Percentiles rank a stretch among this genome's conserved stretches.
phyloP scores from a whole-genome alignment of 2,329 filamentous ascomycete species.

The Fusarium buxicola region DNA sequence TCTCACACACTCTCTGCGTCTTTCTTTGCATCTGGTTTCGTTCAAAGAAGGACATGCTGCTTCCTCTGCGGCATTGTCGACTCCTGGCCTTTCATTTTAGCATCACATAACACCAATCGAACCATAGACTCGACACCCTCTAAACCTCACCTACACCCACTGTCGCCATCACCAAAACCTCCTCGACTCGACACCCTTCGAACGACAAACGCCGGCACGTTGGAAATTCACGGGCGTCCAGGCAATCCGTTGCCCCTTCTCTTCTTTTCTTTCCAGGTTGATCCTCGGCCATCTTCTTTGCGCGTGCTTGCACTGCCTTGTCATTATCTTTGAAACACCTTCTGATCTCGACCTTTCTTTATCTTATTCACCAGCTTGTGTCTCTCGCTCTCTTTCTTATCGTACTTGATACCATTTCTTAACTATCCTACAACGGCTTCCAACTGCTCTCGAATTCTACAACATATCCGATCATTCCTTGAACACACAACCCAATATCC shows the following conservation, averaged over 20 bases:
- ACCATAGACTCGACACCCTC: constrained; percentile 24
- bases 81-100: constrained; percentile 42
- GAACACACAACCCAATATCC: constrained; percentile 18
- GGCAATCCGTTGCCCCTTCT: constrained; percentile 41
- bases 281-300: constrained; percentile 63
- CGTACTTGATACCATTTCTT: constrained; percentile 44
- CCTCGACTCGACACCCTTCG: constrained; percentile 19
- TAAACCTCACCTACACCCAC: constrained; percentile 17
- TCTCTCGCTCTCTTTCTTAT: constrained; percentile 14
- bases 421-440: constrained; percentile 26
- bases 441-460: constrained; percentile 25
- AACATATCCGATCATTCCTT: constrained; percentile 16
- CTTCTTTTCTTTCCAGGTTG: constrained; percentile 61
- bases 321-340: constrained; percentile 38
- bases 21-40: constrained; percentile 25
- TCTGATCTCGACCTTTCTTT: constrained; percentile 36
- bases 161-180: constrained; percentile 17
- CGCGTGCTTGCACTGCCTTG: constrained; percentile 46
- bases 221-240: constrained; percentile 40
- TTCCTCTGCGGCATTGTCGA: constrained; percentile 43
- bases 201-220: constrained; percentile 41
- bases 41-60: constrained; percentile 43
- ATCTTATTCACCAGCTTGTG: constrained; percentile 22
- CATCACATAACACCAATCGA: constrained; percentile 40
- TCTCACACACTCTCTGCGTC: constrained; percentile 19